These are phyloP conservation scores for Phytophthora cryptogea DNA, from an alignment of 352 stramenopile species.

Conservation along the genomic window DNA sequence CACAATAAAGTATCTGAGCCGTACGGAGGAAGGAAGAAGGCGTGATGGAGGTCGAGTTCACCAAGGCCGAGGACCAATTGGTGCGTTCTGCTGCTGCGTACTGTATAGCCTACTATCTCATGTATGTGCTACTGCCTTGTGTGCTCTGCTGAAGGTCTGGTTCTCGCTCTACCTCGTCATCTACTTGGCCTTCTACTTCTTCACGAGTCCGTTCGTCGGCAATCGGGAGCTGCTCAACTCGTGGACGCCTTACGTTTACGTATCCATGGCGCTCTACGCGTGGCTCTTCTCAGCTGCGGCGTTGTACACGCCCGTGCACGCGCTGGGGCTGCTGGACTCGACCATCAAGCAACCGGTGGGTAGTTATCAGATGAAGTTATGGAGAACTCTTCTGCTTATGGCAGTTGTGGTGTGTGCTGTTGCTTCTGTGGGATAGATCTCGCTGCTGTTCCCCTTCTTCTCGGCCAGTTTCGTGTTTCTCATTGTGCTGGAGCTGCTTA, in stretches of 20 bases:
- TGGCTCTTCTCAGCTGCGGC: slow-evolving; percentile 82
- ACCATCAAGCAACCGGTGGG: slow-evolving; percentile 87
- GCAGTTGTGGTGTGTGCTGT: neutral
- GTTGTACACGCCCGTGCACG: slow-evolving; percentile 75
- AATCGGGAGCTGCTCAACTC: slow-evolving; percentile 84
- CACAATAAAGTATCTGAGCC: too few species aligned
- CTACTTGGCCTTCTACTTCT: slow-evolving; percentile 90
- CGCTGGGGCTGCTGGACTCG: slow-evolving; percentile 71
- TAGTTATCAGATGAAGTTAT: neutral
- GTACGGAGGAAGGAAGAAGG: too few species aligned
- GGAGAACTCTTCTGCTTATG: neutral
- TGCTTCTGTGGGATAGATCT: slow-evolving; percentile 46
- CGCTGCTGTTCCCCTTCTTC: slow-evolving; percentile 88
- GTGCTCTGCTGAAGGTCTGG: slow-evolving; percentile 58
- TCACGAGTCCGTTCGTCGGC: slow-evolving; percentile 86
- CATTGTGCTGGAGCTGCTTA: slow-evolving; percentile 70
- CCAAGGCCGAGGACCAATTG: slow-evolving; percentile 46
- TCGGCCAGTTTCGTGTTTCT: slow-evolving; percentile 81
- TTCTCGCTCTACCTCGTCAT: slow-evolving; percentile 81
- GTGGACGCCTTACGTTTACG: slow-evolving; percentile 89
- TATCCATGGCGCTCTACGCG: slow-evolving; percentile 85
- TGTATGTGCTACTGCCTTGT: slow-evolving; percentile 3
- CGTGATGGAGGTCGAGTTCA: slow-evolving; percentile 21
- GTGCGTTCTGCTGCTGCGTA: slow-evolving; percentile 14
- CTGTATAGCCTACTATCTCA: too few species aligned